Evolutionary conservation across 2,329 filamentous ascomycete species (phyloP).

Genomic region (Atkinsonella texensis): DNA sequence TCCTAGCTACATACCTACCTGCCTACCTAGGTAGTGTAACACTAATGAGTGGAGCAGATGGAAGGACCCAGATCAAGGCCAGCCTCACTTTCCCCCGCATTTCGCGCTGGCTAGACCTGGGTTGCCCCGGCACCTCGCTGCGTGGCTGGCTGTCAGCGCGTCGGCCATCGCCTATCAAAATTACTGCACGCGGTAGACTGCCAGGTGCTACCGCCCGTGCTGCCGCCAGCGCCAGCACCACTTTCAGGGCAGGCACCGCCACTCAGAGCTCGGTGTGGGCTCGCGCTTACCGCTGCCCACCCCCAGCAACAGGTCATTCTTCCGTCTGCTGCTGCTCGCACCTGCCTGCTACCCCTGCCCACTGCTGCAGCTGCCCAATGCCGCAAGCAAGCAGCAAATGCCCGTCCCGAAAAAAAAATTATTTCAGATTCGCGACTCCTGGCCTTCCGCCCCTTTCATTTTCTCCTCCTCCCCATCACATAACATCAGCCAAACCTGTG

Average conservation of each 20-base stretch:
- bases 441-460: constrained; percentile 14
- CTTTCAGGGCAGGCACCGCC: neutral
- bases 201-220: neutral
- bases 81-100: constrained; percentile 1
- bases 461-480: constrained; percentile 29
- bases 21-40: too few species aligned
- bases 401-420: constrained; percentile 19
- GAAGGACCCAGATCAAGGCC: neutral
- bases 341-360: neutral
- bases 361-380: constrained; percentile 1
- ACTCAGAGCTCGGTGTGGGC: neutral
- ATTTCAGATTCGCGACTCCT: constrained; percentile 27
- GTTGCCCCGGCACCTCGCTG: too few species aligned
- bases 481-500: constrained; percentile 30
- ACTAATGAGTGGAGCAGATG: neutral
- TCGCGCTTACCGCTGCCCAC: neutral
- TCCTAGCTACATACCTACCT: too few species aligned
- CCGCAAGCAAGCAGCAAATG: constrained; percentile 6
- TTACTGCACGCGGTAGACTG: neutral
- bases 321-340: neutral
- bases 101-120: neutral
- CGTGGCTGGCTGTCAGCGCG: too few species aligned
- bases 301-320: neutral
- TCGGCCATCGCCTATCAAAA: too few species aligned
- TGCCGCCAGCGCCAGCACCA: neutral